Conservation (phyloP, 225 moss, liverwort and hornwort species). For the Bryoerythrophyllum caledonicum region DNA sequence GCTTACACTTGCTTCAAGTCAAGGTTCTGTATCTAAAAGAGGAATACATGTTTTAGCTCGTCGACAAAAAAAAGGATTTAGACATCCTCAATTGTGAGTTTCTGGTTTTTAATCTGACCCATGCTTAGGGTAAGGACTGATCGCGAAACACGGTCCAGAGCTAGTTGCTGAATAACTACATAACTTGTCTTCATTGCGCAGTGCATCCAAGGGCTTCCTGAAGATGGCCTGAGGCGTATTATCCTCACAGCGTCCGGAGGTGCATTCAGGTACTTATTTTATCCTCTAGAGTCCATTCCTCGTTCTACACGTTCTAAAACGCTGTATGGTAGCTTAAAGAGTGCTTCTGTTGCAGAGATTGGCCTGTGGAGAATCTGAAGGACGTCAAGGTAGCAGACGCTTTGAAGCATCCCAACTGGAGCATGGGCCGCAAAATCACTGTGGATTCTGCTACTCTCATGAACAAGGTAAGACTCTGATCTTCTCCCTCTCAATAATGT, state of each 20-base stretch:
- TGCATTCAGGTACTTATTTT: conserved; percentile 78
- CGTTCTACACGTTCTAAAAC: not conserved
- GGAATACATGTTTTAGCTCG: no score
- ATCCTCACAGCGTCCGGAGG: conserved; percentile 97
- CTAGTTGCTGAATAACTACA: not conserved
- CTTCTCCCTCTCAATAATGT: no score
- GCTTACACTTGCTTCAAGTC: no score
- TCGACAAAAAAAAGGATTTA: no score
- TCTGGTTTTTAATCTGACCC: no score
- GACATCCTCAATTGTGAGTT: no score
- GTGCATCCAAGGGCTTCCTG: conserved; percentile 98
- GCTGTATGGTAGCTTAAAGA: conserved; percentile 10
- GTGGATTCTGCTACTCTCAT: conserved; percentile 96
- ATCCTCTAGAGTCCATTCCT: not conserved
- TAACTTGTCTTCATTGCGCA: conserved; percentile 27
- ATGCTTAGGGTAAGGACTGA: not conserved
- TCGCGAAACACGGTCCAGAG: not conserved
- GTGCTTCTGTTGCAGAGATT: conserved; percentile 57
- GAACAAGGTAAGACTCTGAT: conserved; percentile 72
- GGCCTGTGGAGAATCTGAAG: conserved; percentile 92
- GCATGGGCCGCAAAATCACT: conserved; percentile 95
- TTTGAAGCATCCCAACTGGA: conserved; percentile 99
- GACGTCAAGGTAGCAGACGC: conserved; percentile 96
- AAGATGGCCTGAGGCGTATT: conserved; percentile 86
- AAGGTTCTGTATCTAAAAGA: no score